Evolutionary conservation across 2,329 filamentous ascomycete genomes (phyloP).

Genomic region (Ceratocystis smalleyi): DNA sequence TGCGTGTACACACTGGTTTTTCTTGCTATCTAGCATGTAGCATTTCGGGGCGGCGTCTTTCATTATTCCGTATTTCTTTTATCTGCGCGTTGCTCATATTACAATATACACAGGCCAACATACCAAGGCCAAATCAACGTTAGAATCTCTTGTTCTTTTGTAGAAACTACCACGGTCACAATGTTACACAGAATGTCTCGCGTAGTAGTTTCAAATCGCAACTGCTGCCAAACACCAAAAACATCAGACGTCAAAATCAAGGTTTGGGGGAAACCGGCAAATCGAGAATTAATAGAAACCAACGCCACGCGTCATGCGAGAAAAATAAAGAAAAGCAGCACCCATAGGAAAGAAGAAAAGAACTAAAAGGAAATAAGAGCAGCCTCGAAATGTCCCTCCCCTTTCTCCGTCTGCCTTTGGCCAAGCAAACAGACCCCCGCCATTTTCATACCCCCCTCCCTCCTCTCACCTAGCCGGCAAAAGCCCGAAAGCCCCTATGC

Average conservation of each 20-base stretch:
- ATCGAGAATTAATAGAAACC: not conserved
- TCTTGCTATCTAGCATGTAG: not conserved
- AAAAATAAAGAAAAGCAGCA: conserved; percentile 3
- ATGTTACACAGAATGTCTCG: not conserved
- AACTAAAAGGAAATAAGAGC: not conserved
- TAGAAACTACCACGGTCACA: too few species aligned
- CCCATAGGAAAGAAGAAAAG: not conserved
- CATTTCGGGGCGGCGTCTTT: not conserved
- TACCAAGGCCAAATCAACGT: too few species aligned
- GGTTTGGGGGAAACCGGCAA: not conserved
- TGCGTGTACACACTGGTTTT: too few species aligned
- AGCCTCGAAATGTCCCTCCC: not conserved
- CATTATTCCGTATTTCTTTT: not conserved
- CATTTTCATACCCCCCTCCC: not conserved
- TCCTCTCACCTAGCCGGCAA: not conserved
- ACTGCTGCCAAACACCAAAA: not conserved
- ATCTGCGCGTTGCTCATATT: not conserved
- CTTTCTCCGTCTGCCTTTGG: not conserved
- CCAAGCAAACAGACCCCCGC: not conserved
- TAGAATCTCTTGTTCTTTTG: too few species aligned
- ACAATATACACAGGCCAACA: not conserved
- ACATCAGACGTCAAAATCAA: not conserved
- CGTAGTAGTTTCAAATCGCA: not conserved
- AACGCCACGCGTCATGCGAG: conserved; percentile 9
- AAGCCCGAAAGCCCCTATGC: not conserved